phyloP scores from a whole-genome alignment of 768 basidiomycete species.

The Leccinum uliginosum region DNA sequence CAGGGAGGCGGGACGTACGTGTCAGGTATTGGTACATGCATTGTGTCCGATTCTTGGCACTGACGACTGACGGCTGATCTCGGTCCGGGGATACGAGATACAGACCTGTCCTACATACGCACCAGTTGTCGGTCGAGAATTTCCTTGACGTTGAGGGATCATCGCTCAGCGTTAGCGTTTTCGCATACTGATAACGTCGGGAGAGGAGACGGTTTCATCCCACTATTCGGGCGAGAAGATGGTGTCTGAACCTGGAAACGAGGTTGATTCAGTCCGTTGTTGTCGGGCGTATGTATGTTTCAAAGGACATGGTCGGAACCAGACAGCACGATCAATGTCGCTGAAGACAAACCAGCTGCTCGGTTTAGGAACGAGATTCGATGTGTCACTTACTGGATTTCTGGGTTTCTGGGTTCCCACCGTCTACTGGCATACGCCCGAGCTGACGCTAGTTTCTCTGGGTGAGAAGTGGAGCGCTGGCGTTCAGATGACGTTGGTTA shows the following conservation, averaged over 20 bases:
- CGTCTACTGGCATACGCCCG: neutral
- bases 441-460: neutral
- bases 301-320: neutral
- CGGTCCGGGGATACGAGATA: too few relatives aligned
- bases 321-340: conserved; percentile 28
- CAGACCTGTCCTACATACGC: conserved; percentile 14
- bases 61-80: neutral
- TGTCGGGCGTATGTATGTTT: conserved; percentile 27
- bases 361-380: conserved; percentile 36
- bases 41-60: conserved; percentile 32
- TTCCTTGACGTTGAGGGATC: conserved; percentile 32
- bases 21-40: too few relatives aligned
- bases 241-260: conserved; percentile 30
- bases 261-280: conserved; percentile 17
- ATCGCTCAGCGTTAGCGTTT: too few relatives aligned
- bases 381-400: conserved; percentile 18
- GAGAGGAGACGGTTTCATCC: conserved; percentile 37
- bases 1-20: conserved; percentile 33
- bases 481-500: conserved; percentile 45
- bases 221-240: conserved; percentile 32
- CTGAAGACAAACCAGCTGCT: conserved; percentile 24
- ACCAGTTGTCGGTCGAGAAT: conserved; percentile 31
- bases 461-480: conserved; percentile 29
- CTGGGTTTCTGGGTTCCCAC: neutral
- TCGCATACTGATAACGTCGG: too few relatives aligned